Evolutionary conservation across 208 protist genomes (phyloP).

Genomic region (Endotrypanum monterogeii): DNA sequence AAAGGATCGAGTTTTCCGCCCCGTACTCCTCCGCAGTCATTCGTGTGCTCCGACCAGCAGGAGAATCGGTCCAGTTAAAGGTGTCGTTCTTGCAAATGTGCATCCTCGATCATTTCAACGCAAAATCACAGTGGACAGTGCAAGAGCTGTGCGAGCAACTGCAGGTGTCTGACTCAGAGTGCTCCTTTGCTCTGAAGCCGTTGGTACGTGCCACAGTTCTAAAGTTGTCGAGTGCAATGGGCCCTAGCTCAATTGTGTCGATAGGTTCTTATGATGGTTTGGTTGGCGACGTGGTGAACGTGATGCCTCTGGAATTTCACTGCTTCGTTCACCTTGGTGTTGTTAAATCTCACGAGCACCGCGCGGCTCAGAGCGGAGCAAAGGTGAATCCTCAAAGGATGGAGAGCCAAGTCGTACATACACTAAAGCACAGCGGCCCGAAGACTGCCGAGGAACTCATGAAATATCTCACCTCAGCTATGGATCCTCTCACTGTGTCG

Average conservation of each 20-base stretch:
- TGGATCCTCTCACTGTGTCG: conserved; percentile 15
- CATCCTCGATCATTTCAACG: conserved; percentile 54
- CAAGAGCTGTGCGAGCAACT: conserved; percentile 34
- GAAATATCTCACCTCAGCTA: conserved; percentile 10
- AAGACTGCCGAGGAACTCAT: conserved; percentile 27
- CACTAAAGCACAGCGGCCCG: conserved; percentile 39
- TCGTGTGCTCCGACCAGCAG: conserved; percentile 16
- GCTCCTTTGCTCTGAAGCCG: conserved; percentile 26
- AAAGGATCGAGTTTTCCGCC: conserved; percentile 32
- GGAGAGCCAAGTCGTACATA: conserved; percentile 26
- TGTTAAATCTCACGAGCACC: conserved; percentile 17
- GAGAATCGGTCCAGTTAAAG: conserved; percentile 26
- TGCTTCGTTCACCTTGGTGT: conserved; percentile 1
- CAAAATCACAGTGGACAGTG: conserved; percentile 32
- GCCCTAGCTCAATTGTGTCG: conserved; percentile 8
- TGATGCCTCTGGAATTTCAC: conserved; percentile 33
- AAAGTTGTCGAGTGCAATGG: conserved; percentile 2
- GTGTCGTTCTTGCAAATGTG: conserved; percentile 44
- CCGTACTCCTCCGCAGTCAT: conserved; percentile 34
- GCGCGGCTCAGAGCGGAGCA: conserved; percentile 10
- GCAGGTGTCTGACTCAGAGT: conserved; percentile 21
- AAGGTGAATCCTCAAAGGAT: conserved; percentile 25
- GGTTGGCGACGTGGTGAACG: conserved; percentile 15
- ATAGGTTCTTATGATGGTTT: conserved; percentile 13
- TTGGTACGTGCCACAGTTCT: conserved; percentile 26